Evolutionary conservation across 2,329 filamentous ascomycete genomes (phyloP), one percentile per base, ranked within the genome.

Genomic region (Hymenoscyphus linearis): DNA sequence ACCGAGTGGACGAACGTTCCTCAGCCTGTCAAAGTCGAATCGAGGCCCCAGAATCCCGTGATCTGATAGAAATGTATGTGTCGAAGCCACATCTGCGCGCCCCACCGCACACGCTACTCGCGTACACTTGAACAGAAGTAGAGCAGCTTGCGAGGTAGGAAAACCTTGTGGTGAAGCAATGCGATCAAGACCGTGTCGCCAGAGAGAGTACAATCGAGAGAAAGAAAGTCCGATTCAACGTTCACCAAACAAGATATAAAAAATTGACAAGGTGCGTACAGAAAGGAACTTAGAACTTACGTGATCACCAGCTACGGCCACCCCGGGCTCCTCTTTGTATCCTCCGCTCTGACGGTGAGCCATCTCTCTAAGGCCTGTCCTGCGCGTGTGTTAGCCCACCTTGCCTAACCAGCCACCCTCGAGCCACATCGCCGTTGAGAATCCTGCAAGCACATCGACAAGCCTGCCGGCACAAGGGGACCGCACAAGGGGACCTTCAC

Each of bases 291-390:
- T 64, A 58, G 56, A 60, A 77, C 78, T 78, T 74, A 80, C 78
- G 66, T 77, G 73, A 74, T 80, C 76, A 62, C 76, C 76, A 50
- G 67, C 64, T 35, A 69, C 68, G 26, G 69, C 66, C 55, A 70
- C 67, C 58, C 68, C 68, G 25, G 77, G 72, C 64, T 79, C 77
- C 72, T 79, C 76, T 74, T 80, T 80, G 74, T 79, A 80, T 58
- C 65, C 67, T 60, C 66, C 67, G 55, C 62, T 68, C 60, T 71
- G 71, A 63, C 68, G 70, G 67, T 73, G 70, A 36, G 70, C 65
- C 70, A 72, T 72, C 61, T 68, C 61, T 68, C 63, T 22, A 37
- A 40, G 47, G 47, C 62, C 65, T 65, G 58, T 64, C 56, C 61
- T 62, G 35, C 53, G 52, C 37, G 60, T 54, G 58, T 50, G 62